Percentiles rank a stretch among this genome's conserved stretches.
These are phyloP conservation scores for Aspergillus fumigatiaffinis DNA, from an alignment of 2,329 filamentous ascomycete genomes.

Conservation along the genomic window DNA sequence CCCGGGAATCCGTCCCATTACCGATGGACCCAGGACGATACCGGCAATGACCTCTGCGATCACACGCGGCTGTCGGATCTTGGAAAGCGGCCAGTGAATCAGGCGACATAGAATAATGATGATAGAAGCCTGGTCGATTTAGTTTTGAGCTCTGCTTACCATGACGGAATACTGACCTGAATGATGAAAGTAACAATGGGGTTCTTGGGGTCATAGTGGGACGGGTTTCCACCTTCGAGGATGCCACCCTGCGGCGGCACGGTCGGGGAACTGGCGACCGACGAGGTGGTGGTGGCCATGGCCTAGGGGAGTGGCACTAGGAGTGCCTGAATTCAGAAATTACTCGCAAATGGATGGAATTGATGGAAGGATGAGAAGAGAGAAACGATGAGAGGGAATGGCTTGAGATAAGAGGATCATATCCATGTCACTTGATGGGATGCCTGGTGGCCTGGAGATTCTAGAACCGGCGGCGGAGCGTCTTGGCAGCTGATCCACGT, in stretches of 20 bases:
- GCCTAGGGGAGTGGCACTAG: not conserved
- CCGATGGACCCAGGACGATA: conserved; percentile 78
- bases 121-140: conserved; percentile 56
- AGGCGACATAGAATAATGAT: conserved; percentile 72
- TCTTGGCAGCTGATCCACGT: no score
- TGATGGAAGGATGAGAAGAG: not conserved
- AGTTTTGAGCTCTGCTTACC: not conserved
- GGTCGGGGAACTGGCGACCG: conserved; percentile 24
- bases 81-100: conserved; percentile 72
- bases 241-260: conserved; percentile 60
- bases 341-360: no score
- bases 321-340: not conserved
- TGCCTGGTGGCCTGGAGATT: no score
- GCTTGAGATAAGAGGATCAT: not conserved
- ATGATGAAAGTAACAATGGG: conserved; percentile 75
- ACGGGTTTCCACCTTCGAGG: conserved; percentile 66
- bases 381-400: no score
- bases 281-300: not conserved
- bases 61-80: conserved; percentile 73
- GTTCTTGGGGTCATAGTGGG: conserved; percentile 64
- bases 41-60: conserved; percentile 84
- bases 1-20: conserved; percentile 79
- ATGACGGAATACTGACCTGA: conserved; percentile 48
- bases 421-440: not conserved
- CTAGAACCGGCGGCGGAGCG: no score